phyloP scores from a whole-genome alignment of 805 yeast genomes.

The Tetrapisispora nanseiensis region DNA sequence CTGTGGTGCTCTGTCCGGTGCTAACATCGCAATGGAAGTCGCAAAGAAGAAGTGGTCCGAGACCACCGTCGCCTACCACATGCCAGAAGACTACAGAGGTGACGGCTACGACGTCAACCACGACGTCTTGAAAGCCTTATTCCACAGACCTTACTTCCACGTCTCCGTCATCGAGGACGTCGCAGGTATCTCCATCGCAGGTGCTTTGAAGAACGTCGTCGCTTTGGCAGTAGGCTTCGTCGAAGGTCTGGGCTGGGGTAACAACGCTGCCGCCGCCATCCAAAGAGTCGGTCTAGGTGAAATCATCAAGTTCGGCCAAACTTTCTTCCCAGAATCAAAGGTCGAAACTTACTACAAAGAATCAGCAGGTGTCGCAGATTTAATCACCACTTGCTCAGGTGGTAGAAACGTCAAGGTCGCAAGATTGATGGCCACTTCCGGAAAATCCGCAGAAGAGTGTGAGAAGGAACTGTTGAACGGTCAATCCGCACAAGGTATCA shows the following conservation, averaged over 20 bases:
- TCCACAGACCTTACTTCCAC: constrained; percentile 98
- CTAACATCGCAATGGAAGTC: constrained; percentile 94
- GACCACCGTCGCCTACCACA: constrained; percentile 86
- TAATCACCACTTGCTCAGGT: constrained; percentile 95
- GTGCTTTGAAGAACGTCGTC: constrained; percentile 93
- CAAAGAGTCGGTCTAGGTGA: constrained; percentile 93
- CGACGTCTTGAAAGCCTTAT: constrained; percentile 60
- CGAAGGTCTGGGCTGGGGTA: constrained; percentile 98
- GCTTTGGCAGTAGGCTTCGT: constrained; percentile 97
- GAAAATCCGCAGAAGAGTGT: constrained; percentile 66
- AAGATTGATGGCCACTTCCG: constrained; percentile 69
- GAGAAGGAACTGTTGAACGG: constrained; percentile 86
- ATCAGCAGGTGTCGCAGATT: constrained; percentile 95
- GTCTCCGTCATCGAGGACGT: constrained; percentile 87
- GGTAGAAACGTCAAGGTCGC: constrained; percentile 95
- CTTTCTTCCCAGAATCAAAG: constrained; percentile 66
- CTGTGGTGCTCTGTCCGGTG: constrained; percentile 96
- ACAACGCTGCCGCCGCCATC: constrained; percentile 94
- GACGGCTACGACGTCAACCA: constrained; percentile 50
- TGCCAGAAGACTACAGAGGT: constrained; percentile 50
- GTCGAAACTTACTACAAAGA: constrained; percentile 84
- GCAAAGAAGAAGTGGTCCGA: constrained; percentile 95
- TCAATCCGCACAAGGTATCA: constrained; percentile 92
- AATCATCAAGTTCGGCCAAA: constrained; percentile 74
- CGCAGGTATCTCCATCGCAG: constrained; percentile 92